A percentile compares a stretch with the other conserved stretches of the same genome.
phyloP scores from a whole-genome alignment of 495 filamentous ascomycete genomes.

The Chaetomium tenue region DNA sequence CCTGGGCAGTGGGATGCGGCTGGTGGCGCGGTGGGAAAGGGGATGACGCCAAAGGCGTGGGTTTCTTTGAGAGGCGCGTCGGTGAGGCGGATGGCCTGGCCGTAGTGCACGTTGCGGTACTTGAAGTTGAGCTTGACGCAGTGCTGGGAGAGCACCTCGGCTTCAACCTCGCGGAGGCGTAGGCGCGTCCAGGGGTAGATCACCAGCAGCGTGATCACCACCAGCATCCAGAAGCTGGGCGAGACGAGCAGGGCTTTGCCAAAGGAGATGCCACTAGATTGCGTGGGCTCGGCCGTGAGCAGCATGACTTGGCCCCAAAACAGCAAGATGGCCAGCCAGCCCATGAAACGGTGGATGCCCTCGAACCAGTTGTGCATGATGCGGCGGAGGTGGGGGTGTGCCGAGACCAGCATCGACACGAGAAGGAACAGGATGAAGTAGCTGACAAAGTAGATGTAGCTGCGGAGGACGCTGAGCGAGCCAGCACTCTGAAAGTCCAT shows the following conservation, averaged over 20 bases:
- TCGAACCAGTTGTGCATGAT: slow-evolving; percentile 65
- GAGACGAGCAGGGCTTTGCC: slow-evolving; percentile 48
- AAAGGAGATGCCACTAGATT: slow-evolving; percentile 11
- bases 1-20: slow-evolving; percentile 21
- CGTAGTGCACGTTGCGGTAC: slow-evolving; percentile 56
- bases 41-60: slow-evolving; percentile 80
- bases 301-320: slow-evolving; percentile 55
- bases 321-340: slow-evolving; percentile 60
- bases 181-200: slow-evolving; percentile 68
- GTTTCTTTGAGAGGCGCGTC: slow-evolving; percentile 67
- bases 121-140: slow-evolving; percentile 70
- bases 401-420: slow-evolving; percentile 42
- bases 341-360: slow-evolving; percentile 62
- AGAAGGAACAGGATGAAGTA: slow-evolving; percentile 46
- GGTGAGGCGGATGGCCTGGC: slow-evolving; percentile 54
- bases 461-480: slow-evolving; percentile 44
- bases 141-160: slow-evolving; percentile 66
- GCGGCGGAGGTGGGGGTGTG: slow-evolving; percentile 54
- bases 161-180: slow-evolving; percentile 56
- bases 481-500: slow-evolving; percentile 43
- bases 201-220: slow-evolving; percentile 57
- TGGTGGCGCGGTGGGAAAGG: slow-evolving; percentile 37
- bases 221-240: slow-evolving; percentile 68
- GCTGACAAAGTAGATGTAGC: slow-evolving; percentile 47
- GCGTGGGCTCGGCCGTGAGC: slow-evolving; percentile 28